Conservation (phyloP, 2,329 filamentous ascomycete species). For the Fusarium hostae region DNA sequence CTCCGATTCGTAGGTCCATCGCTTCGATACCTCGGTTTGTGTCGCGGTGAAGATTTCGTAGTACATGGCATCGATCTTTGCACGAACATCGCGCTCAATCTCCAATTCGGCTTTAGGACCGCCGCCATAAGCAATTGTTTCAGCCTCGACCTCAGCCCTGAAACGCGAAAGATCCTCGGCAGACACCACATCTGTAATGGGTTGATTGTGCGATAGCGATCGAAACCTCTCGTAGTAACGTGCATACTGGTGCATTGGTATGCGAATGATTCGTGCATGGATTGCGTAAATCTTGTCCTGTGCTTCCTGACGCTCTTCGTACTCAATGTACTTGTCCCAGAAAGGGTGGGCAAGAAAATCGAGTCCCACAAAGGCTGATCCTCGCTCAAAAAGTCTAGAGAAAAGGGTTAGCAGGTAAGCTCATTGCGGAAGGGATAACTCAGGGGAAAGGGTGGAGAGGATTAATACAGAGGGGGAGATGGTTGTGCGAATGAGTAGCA, state of each 20-base stretch:
- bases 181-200: constrained; percentile 77
- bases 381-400: constrained; percentile 91
- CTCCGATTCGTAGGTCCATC: constrained; percentile 94
- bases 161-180: constrained; percentile 75
- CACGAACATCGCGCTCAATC: constrained; percentile 82
- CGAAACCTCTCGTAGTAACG: constrained; percentile 94
- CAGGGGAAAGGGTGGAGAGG: constrained; percentile 54
- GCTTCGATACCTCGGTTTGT: constrained; percentile 87
- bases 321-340: constrained; percentile 99
- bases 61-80: constrained; percentile 82
- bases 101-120: constrained; percentile 76
- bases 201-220: constrained; percentile 76
- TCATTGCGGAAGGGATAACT: constrained; percentile 45
- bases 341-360: constrained; percentile 96
- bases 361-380: constrained; percentile 83
- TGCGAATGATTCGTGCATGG: constrained; percentile 82
- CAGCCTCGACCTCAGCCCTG: constrained; percentile 76
- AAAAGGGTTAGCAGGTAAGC: constrained; percentile 43
- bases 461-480: constrained; percentile 67
- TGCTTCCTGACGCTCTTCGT: constrained; percentile 89
- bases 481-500: constrained; percentile 64
- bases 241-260: constrained; percentile 95
- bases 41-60: constrained; percentile 84
- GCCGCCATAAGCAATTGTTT: constrained; percentile 64
- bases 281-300: constrained; percentile 88